phyloP scores from a whole-genome alignment of 1,284 basidiomycete species.

The Malassezia caprae region DNA sequence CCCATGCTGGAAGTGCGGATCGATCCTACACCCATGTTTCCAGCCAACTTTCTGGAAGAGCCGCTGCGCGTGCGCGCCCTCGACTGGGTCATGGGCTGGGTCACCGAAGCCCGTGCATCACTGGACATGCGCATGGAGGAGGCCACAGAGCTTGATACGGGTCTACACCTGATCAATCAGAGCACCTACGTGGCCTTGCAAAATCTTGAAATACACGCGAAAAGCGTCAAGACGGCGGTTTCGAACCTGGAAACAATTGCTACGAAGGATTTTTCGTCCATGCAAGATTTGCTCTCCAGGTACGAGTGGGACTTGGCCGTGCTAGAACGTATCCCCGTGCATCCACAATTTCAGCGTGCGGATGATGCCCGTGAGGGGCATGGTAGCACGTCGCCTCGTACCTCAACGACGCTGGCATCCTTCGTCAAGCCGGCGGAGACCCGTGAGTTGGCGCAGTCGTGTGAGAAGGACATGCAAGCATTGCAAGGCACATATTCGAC shows the following conservation, averaged over 20 bases:
- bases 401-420: constrained; percentile 29
- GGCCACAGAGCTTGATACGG: constrained; percentile 19
- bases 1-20: constrained; percentile 29
- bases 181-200: constrained; percentile 34
- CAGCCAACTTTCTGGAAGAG: not conserved
- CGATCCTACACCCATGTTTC: constrained; percentile 16
- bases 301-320: constrained; percentile 35
- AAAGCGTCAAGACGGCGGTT: constrained; percentile 27
- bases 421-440: constrained; percentile 34
- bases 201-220: constrained; percentile 37
- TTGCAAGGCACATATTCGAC: constrained; percentile 23
- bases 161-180: constrained; percentile 26
- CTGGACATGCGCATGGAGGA: constrained; percentile 6
- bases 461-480: constrained; percentile 23
- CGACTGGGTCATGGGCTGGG: constrained; percentile 26
- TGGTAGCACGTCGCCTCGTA: not conserved
- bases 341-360: constrained; percentile 20
- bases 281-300: constrained; percentile 34
- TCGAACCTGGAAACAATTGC: constrained; percentile 24
- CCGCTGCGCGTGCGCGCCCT: constrained; percentile 16
- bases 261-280: constrained; percentile 29
- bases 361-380: not conserved
- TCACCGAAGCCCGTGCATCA: constrained; percentile 17
- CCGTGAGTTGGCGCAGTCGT: constrained; percentile 32
- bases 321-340: constrained; percentile 32